Conservation (phyloP, 148 eudicot genomes). For the Hydrangea macrophylla region DNA sequence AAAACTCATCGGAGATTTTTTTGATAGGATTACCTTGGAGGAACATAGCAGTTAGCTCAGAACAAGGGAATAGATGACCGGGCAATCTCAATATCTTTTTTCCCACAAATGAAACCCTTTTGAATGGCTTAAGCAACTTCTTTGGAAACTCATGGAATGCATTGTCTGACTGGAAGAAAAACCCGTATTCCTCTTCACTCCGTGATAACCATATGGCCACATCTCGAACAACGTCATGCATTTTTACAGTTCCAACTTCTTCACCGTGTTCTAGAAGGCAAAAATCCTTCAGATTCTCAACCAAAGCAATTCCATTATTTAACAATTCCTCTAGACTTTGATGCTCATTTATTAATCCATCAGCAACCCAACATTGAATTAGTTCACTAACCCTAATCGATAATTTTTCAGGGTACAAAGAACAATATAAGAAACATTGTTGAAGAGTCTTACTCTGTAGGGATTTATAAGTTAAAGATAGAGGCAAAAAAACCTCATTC, state of each 20-base stretch:
- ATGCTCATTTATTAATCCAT: slow-evolving; percentile 4
- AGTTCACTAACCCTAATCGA: not conserved
- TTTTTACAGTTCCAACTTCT: slow-evolving; percentile 6
- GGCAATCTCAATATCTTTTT: not conserved
- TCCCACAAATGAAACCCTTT: slow-evolving; percentile 2
- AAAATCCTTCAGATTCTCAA: not conserved
- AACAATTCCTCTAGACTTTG: slow-evolving; percentile 1
- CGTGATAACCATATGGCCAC: slow-evolving; percentile 3
- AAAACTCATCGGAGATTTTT: slow-evolving; percentile 1
- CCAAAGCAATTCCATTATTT: not conserved
- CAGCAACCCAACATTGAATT: slow-evolving; percentile 7
- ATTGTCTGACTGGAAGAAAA: not conserved
- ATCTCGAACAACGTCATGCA: slow-evolving; percentile 10
- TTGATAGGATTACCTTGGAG: slow-evolving; percentile 8
- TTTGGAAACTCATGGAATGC: not conserved
- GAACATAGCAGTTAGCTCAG: slow-evolving; percentile 1
- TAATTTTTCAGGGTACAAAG: slow-evolving; percentile 4
- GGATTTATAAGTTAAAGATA: not conserved
- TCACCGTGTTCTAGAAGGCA: slow-evolving; percentile 9
- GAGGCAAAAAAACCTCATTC: not conserved
- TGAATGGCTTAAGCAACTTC: not conserved
- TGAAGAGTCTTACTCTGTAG: not conserved
- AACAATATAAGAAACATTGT: slow-evolving; percentile 10
- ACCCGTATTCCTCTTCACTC: not conserved
- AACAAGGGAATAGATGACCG: not conserved